Percentiles rank a stretch among this genome's conserved stretches.
These are phyloP conservation scores for Mycosphaerella arachidis DNA, from an alignment of 2,329 filamentous ascomycete genomes.

Conservation along the genomic window DNA sequence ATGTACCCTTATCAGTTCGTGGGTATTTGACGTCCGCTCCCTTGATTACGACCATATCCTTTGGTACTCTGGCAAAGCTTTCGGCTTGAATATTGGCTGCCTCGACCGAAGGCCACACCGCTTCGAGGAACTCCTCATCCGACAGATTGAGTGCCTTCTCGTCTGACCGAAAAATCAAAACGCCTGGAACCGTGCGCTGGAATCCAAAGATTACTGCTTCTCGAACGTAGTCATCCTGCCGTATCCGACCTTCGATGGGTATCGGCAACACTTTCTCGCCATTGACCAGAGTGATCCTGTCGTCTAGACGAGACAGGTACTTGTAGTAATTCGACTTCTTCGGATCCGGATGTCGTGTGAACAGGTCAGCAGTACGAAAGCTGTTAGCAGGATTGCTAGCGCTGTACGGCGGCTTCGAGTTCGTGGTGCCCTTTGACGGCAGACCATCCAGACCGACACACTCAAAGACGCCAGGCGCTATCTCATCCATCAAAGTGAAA, in stretches of 20 bases:
- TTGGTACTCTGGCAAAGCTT: conserved; percentile 51
- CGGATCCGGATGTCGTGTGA: conserved; percentile 39
- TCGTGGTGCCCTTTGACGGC: conserved; percentile 37
- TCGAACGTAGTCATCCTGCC: conserved; percentile 49
- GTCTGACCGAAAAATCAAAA: conserved; percentile 49
- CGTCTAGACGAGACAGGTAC: conserved; percentile 45
- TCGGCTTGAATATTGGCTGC: conserved; percentile 49
- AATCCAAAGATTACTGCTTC: conserved; percentile 58
- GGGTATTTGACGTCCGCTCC: conserved; percentile 45
- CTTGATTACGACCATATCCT: conserved; percentile 51
- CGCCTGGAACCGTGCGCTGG: conserved; percentile 49
- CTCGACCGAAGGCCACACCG: conserved; percentile 49
- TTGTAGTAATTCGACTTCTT: conserved; percentile 44
- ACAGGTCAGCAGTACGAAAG: conserved; percentile 50
- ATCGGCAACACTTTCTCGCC: conserved; percentile 50
- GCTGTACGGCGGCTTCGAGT: conserved; percentile 33
- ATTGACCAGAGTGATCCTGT: conserved; percentile 46
- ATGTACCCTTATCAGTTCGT: conserved; percentile 54
- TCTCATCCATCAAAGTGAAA: conserved; percentile 32
- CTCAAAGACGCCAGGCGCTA: conserved; percentile 40
- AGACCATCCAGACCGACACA: conserved; percentile 37
- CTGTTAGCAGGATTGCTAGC: conserved; percentile 41
- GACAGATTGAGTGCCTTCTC: conserved; percentile 41
- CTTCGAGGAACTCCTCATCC: conserved; percentile 45
- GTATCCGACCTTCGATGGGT: conserved; percentile 51